A percentile compares a stretch with the other conserved stretches of the same genome.
Evolutionary conservation across 2,329 filamentous ascomycete species (phyloP).

Genomic region (Sordariomycetes sp.): DNA sequence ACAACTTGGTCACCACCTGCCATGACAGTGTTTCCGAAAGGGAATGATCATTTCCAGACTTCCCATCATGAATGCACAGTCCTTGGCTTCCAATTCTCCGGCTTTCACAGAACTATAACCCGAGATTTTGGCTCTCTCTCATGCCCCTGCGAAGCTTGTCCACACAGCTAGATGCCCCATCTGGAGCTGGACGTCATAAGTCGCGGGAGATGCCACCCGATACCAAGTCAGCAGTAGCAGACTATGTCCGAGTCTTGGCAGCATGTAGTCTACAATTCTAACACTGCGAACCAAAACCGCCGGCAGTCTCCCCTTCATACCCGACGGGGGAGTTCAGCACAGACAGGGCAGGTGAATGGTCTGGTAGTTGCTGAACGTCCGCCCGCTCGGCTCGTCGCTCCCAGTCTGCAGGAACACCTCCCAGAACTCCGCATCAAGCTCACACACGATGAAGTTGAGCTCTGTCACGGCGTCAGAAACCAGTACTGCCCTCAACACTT

Average conservation of each 20-base stretch:
- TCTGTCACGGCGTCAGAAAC: constrained; percentile 16
- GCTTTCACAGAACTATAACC: too few species aligned
- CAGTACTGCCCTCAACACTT: neutral
- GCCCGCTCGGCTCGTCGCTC: constrained; percentile 30
- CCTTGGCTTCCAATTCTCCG: too few species aligned
- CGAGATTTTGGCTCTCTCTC: too few species aligned
- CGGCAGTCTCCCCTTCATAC: neutral
- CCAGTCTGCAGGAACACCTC: constrained; percentile 39
- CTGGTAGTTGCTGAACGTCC: constrained; percentile 39
- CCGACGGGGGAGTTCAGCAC: constrained; percentile 16
- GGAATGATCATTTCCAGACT: too few species aligned
- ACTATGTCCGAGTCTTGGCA: neutral
- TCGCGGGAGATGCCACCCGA: too few species aligned
- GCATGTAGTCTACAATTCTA: neutral
- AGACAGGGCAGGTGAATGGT: constrained; percentile 39
- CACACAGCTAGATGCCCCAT: too few species aligned
- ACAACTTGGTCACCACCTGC: too few species aligned
- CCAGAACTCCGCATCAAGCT: constrained; percentile 27
- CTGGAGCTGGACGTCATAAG: too few species aligned
- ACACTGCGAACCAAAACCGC: neutral
- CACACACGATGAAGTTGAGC: constrained; percentile 37
- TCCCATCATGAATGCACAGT: too few species aligned
- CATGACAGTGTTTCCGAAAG: too few species aligned
- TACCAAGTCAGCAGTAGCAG: too few species aligned
- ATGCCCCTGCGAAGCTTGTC: too few species aligned